These are phyloP conservation scores for Aspergillus bridgeri DNA, from an alignment of 495 filamentous ascomycete genomes.

Conservation along the genomic window DNA sequence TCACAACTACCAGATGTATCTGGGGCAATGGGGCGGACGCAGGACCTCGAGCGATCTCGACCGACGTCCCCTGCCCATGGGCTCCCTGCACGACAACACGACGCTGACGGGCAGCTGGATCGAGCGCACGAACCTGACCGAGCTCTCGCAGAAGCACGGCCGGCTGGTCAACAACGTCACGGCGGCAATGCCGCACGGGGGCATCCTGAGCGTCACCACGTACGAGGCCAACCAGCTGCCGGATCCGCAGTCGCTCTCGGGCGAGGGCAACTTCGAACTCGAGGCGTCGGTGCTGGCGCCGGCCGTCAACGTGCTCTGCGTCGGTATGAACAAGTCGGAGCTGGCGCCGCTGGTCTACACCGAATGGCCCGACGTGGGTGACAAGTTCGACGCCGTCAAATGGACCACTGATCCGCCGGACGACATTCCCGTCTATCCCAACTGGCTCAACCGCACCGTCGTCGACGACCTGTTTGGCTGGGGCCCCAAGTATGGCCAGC, in stretches of 20 bases:
- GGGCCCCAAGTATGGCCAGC: constrained; percentile 45
- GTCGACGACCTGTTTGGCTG: constrained; percentile 70
- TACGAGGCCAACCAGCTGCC: constrained; percentile 58
- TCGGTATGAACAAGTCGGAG: constrained; percentile 54
- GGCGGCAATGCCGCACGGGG: constrained; percentile 68
- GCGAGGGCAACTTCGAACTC: constrained; percentile 63
- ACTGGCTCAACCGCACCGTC: constrained; percentile 53
- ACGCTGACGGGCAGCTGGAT: constrained; percentile 62
- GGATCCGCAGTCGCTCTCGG: constrained; percentile 61
- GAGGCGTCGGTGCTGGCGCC: constrained; percentile 63
- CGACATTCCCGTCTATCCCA: constrained; percentile 24
- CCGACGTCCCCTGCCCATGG: constrained; percentile 51
- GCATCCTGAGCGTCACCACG: constrained; percentile 57
- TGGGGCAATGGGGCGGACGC: constrained; percentile 48
- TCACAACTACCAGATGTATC: constrained; percentile 49
- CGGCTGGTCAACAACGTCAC: constrained; percentile 69
- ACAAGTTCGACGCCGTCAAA: constrained; percentile 32
- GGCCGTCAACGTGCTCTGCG: constrained; percentile 66
- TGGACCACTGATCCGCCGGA: constrained; percentile 20
- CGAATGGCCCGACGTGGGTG: constrained; percentile 46
- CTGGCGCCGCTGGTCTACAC: constrained; percentile 60
- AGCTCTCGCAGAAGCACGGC: constrained; percentile 38
- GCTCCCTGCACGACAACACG: constrained; percentile 62
- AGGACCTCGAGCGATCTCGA: constrained; percentile 27
- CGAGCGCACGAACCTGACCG: constrained; percentile 42